These are phyloP conservation scores for Mikania micrantha DNA, from an alignment of 129 eudicot genomes.

Conservation along the genomic window DNA sequence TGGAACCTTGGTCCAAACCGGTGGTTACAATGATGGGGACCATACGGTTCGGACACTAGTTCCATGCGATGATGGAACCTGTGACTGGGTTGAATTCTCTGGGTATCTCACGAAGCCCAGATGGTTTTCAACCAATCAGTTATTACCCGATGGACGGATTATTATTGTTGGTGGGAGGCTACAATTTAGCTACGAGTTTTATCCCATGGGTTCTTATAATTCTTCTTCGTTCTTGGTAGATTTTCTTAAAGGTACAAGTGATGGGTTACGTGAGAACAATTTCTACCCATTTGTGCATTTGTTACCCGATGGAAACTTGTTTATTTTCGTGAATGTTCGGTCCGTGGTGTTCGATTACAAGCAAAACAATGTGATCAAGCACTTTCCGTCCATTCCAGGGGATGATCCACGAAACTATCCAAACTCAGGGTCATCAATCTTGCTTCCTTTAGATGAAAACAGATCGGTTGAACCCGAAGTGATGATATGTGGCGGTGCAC, in stretches of 20 bases:
- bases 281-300: slow-evolving; percentile 74
- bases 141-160: slow-evolving; percentile 68
- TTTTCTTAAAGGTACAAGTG: slow-evolving; percentile 45
- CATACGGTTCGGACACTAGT: slow-evolving; percentile 46
- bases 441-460: slow-evolving; percentile 66
- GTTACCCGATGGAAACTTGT: slow-evolving; percentile 74
- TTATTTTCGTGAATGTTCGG: slow-evolving; percentile 56
- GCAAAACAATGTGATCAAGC: slow-evolving; percentile 35
- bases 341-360: slow-evolving; percentile 50
- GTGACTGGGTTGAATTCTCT: slow-evolving; percentile 70
- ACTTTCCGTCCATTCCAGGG: slow-evolving; percentile 49
- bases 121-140: slow-evolving; percentile 73
- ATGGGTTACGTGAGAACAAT: slow-evolving; percentile 43
- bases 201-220: slow-evolving; percentile 22
- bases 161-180: slow-evolving; percentile 66
- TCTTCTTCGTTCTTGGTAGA: slow-evolving; percentile 20
- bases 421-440: slow-evolving; percentile 66
- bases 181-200: slow-evolving; percentile 63
- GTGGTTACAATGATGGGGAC: slow-evolving; percentile 81
- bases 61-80: slow-evolving; percentile 38
- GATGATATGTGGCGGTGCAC: slow-evolving; percentile 79
- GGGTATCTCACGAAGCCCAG: slow-evolving; percentile 42
- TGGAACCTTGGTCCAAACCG: slow-evolving; percentile 72
- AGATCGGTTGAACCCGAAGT: slow-evolving; percentile 35
- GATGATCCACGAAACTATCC: slow-evolving; percentile 68